Percentiles rank a stretch among this genome's conserved stretches.
Conservation (phyloP, 495 filamentous ascomycete species). For the Xanthoparmelia taractica region DNA sequence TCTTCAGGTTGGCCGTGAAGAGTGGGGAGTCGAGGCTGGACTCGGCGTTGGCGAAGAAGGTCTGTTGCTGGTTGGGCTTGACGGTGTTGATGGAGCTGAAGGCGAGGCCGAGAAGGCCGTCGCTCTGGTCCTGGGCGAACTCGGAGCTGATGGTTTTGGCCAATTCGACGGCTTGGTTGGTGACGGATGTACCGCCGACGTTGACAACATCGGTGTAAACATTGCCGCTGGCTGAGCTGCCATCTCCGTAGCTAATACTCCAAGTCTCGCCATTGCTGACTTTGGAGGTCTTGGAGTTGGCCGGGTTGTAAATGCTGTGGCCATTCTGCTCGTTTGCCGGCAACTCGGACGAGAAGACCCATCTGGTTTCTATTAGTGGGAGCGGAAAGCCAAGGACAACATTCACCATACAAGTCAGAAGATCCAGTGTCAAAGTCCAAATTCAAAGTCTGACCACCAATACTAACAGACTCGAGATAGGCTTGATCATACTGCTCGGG, state of each 20-base stretch:
- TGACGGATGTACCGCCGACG: conserved; percentile 63
- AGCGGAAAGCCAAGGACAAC: not conserved
- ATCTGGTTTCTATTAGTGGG: conserved; percentile 29
- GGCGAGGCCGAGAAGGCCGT: conserved; percentile 72
- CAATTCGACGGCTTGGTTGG: conserved; percentile 62
- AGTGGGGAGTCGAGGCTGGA: conserved; percentile 55
- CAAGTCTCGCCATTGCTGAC: conserved; percentile 48
- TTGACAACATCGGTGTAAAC: conserved; percentile 68
- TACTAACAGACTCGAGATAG: conserved; percentile 58
- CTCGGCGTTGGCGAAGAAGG: conserved; percentile 74
- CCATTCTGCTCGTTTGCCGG: conserved; percentile 43
- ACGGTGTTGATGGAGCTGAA: conserved; percentile 72
- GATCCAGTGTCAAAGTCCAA: conserved; percentile 71
- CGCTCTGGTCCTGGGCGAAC: conserved; percentile 55
- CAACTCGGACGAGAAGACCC: conserved; percentile 47
- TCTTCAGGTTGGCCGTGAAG: conserved; percentile 62
- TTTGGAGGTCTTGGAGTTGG: conserved; percentile 36
- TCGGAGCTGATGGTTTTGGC: conserved; percentile 54
- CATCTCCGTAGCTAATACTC: conserved; percentile 69
- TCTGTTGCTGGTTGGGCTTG: conserved; percentile 57
- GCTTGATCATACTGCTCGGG: conserved; percentile 53
- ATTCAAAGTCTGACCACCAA: conserved; percentile 55
- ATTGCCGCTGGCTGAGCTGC: conserved; percentile 53
- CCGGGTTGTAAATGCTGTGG: conserved; percentile 54
- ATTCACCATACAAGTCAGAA: conserved; percentile 56